Base-by-base conservation (phyloP, 768 basidiomycete species). In the Russula brevipes region DNA sequence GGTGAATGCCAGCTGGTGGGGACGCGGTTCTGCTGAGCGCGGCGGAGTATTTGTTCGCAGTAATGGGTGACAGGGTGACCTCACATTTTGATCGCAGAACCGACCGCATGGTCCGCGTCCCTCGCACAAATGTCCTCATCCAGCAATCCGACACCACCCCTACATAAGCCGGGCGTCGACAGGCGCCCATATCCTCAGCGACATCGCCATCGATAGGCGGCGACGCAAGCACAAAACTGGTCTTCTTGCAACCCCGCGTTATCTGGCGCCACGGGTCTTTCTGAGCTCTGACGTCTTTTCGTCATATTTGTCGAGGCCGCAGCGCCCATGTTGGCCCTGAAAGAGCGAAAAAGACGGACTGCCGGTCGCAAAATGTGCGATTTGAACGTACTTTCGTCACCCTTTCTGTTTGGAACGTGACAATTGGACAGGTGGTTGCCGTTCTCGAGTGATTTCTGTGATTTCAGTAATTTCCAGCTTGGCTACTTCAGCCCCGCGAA, bases 261-360 rank as follows among this genome's bases (percentile, higher is more conserved):
- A 24, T 24, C 24, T 24, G 24, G 24, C 24, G 24, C 24, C 24
- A 24, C 38, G 38, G 11, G 11, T 39, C 38, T 11, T 14, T 4
- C 7, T 14, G 14, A 42, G 11, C 12, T 42, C 41, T 14, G 14
- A 12, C 9, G 16, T 42, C 16, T 42, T 14, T 16, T 11, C 38
- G 41, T 42, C 12, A 39, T 42, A 24, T n/a, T 45, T 17, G n/a
- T 19, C 41, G 16, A 5, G 5, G 41, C 33, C 33, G 50, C 51
- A 44, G 50, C 33, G 14, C 45, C 45, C 44, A 44, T 42, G 3
- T 38, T 33, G 1, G 31, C 19, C 19, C 3, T 2, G 5, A 19
- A 53, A 41, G 38, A 35, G 60, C 54, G 60, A 61, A 44, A 61
- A 50, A 16, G 19, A 50, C 54, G 60, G 60, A 49, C 47, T 53